Evolutionary conservation across 2,329 filamentous ascomycete genomes (phyloP), one percentile per base, ranked within the genome.

Genomic region (Xylariales sp.): DNA sequence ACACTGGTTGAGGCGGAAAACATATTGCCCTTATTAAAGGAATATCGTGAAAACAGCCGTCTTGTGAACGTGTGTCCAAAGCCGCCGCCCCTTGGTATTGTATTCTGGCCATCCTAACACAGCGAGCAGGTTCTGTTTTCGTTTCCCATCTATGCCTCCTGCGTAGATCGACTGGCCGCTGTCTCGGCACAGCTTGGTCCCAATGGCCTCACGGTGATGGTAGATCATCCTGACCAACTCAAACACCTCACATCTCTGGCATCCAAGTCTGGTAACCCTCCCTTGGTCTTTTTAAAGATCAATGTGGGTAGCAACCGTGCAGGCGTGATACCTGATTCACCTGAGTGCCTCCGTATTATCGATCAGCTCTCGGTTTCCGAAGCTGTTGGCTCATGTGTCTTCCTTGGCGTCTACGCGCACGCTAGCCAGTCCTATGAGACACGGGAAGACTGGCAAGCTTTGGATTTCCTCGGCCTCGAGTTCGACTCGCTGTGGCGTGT

Each of bases 1-100:
- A 93, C 87, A 0, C 48, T 90, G n/a, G 63, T 76, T 3, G 87
- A 91, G 60, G 80, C 81, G 2, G 85, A 91, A 55, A 72, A 76
- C 35, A 62, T 90, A 5, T 42, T 77, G 6, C 77, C 76, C 0
- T 69, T 81, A 28, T 61, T 90, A 1, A 57, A 70, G 10, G 72
- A 82, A 40, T 79, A 78, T 46, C 70, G 76, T 51, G 49, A 55
- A 0, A 56, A 64, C 29, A 76, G 74, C 4, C 68, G 79, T 6
- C 52, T 60, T 13, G 69, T 82, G 37, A 86, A 83, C 54, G 76
- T 83, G 61, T 29, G 18, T 24, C 15, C 8, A 8, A 27, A 13
- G 13, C n/a, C 12, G n/a, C 31, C 12, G 8, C 5, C 29, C 33
- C 19, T 18, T 13, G 18, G 24, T 21, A 30, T 36, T 20, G 12